Evolutionary conservation across 306 rosid species (phyloP).

Genomic region (Luffa aegyptiaca): DNA sequence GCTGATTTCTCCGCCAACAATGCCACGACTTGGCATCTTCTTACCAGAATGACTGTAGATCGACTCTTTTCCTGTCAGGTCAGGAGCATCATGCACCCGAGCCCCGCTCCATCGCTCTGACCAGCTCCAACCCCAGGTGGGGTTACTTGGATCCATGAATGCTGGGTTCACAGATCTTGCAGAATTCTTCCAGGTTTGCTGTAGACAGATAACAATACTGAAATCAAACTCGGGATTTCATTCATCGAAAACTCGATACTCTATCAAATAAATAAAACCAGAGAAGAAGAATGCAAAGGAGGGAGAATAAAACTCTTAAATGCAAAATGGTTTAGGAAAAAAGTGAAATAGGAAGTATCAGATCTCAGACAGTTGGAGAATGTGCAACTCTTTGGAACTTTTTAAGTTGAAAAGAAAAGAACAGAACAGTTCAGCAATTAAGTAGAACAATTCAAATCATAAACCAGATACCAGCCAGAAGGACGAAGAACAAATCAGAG

Average conservation of each 20-base stretch:
- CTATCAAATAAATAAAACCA: neutral
- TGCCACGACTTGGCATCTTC: constrained; percentile 25
- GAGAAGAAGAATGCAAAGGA: neutral
- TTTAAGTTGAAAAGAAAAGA: neutral
- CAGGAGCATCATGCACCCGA: constrained; percentile 50
- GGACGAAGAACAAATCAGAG: neutral
- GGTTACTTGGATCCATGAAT: constrained; percentile 95
- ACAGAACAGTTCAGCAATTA: neutral
- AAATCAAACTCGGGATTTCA: neutral
- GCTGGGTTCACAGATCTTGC: constrained; percentile 62
- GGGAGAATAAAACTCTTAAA: neutral
- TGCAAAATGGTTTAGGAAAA: neutral
- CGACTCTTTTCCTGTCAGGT: neutral
- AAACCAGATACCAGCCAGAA: neutral
- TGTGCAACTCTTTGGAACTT: neutral
- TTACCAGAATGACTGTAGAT: neutral
- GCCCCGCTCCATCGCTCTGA: constrained; percentile 96
- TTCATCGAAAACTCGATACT: neutral
- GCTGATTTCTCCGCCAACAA: constrained; percentile 73
- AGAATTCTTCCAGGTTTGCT: constrained; percentile 79
- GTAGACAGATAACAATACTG: constrained; percentile 7
- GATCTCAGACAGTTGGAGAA: neutral
- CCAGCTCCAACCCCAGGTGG: constrained; percentile 99
- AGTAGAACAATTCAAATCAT: neutral
- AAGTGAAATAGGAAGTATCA: neutral